Base-by-base conservation (phyloP, 169 alveolate genomes). In the Babesia sp. region DNA sequence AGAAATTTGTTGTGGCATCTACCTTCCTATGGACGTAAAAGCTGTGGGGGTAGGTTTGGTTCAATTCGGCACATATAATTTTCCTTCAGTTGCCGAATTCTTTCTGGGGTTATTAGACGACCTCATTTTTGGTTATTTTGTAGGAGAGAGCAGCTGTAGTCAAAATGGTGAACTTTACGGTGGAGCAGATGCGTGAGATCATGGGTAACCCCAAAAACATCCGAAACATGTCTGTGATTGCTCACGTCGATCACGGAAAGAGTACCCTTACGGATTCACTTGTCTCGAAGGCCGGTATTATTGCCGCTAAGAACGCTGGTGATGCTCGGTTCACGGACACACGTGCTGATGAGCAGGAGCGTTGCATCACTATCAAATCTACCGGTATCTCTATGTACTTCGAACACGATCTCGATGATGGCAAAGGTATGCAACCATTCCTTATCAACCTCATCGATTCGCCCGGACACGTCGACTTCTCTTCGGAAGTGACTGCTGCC, bases 401-500 rank as follows among this genome's bases (percentile, higher is more conserved):
- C 91, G 99, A 97, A 87, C 97, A 93, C 68, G 99, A 97, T 69
- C 77, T 93, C 39, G 97, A 96, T 34, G 99, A 93, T 63, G 95
- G 93, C 66, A 94, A 76, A 16, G 95, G 94, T 33, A 67, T 72
- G 34, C 94, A 91, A 77, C 96, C 97, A 45, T 98, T 92, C 89
- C 94, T 98, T 51, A 97, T 98, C 85, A 98, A 98, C 92, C 92
- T 98, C 76, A 97, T 98, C 89, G 99, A 98, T 83, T 97, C 99
- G 12, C 99, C 99, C 48, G 99, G 99, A 36, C 99, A 98, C 94
- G 99, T 98, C 66, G 99, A 98, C 91, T 98, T 98, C 96, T 94
- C 99, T 29, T 96, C 99, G 12, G 99, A 98, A 90, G 99, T 97
- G 53, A 97, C 99, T 9, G 99, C 99, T 31, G 99, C 99, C 36